Evolutionary conservation across 1,284 basidiomycete species (phyloP).

Genomic region (Crocinoboletus sp.): DNA sequence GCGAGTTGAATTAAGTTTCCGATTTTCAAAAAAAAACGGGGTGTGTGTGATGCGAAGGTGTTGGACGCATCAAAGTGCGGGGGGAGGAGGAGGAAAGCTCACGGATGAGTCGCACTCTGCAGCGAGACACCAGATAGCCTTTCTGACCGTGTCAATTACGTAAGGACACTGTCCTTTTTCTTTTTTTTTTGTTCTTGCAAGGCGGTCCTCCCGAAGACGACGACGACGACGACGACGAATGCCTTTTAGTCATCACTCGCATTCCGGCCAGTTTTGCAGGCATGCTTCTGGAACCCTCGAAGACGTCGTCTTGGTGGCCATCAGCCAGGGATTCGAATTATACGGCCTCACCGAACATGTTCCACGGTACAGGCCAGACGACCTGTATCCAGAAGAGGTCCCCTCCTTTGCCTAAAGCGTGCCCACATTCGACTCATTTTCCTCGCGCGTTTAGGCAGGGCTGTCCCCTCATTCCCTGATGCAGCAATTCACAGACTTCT

Average conservation of each 20-base stretch:
- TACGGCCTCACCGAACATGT: constrained; percentile 96
- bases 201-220: no score
- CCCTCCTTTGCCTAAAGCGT: constrained; percentile 13
- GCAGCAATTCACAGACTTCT: constrained; percentile 62
- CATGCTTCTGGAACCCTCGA: constrained; percentile 81
- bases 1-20: constrained; percentile 27
- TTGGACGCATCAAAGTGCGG: constrained; percentile 26
- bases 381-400: constrained; percentile 97
- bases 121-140: no score
- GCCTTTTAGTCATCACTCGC: constrained; percentile 92
- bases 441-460: constrained; percentile 38
- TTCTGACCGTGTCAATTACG: constrained; percentile 22
- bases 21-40: constrained; percentile 30
- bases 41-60: constrained; percentile 13
- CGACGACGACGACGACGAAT: constrained; percentile 29
- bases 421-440: constrained; percentile 14
- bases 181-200: no score
- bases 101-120: no score
- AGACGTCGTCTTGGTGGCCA: constrained; percentile 77
- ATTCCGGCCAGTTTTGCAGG: constrained; percentile 95
- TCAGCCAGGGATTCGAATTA: constrained; percentile 71
- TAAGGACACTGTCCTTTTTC: no score
- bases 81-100: constrained; percentile 7
- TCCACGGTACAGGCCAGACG: constrained; percentile 74
- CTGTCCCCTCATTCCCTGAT: constrained; percentile 45